These are phyloP conservation scores for Mariannaea sp. DNA, from an alignment of 2,329 filamentous ascomycete species.

Conservation along the genomic window DNA sequence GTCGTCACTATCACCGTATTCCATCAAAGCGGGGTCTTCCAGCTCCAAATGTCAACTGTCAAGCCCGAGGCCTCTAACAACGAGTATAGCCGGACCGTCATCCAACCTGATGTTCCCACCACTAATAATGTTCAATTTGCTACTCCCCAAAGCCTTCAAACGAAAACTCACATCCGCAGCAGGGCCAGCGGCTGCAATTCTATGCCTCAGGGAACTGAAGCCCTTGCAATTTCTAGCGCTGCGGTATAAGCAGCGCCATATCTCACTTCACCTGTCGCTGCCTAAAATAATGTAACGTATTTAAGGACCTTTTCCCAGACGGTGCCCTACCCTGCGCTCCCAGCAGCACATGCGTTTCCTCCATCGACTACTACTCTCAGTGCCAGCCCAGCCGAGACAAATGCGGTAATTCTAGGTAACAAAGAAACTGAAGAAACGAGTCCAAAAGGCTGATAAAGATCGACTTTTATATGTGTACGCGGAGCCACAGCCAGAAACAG, in stretches of 20 bases:
- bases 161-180: slow-evolving; percentile 14
- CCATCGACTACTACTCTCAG: slow-evolving; percentile 36
- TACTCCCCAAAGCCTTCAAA: slow-evolving; percentile 8
- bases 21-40: neutral
- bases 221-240: neutral
- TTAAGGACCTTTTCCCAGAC: slow-evolving; percentile 29
- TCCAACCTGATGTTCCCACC: slow-evolving; percentile 17
- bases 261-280: slow-evolving; percentile 15
- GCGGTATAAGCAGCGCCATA: slow-evolving; percentile 14
- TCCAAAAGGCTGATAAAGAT: slow-evolving; percentile 7
- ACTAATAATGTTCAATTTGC: slow-evolving; percentile 7
- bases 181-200: slow-evolving; percentile 23
- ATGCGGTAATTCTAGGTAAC: neutral
- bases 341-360: slow-evolving; percentile 33
- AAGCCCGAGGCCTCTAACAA: too few species aligned
- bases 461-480: slow-evolving; percentile 10
- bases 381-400: slow-evolving; percentile 32
- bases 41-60: neutral
- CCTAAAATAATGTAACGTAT: slow-evolving; percentile 32
- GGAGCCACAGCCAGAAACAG: slow-evolving; percentile 16
- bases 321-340: slow-evolving; percentile 29
- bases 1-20: neutral
- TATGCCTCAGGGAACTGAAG: neutral
- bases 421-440: neutral
- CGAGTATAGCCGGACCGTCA: too few species aligned